Evolutionary conservation across 2,329 filamentous ascomycete species (phyloP).

Genomic region (Aspergillus ruber): DNA sequence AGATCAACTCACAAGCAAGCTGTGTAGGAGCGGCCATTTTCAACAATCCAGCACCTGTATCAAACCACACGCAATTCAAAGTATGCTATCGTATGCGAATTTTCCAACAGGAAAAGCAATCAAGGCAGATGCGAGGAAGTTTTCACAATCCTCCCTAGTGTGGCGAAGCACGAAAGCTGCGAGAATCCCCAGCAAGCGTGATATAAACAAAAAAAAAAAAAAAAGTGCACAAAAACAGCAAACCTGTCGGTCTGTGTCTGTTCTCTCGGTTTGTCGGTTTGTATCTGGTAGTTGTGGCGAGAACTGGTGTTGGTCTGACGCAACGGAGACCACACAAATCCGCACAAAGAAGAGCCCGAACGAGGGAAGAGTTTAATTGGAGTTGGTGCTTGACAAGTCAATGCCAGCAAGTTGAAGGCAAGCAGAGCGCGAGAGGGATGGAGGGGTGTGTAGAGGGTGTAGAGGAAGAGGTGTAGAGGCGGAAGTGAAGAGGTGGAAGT

Average conservation of each 20-base stretch:
- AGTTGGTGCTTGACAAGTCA: constrained; percentile 45
- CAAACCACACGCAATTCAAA: background rate
- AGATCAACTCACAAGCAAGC: constrained; percentile 64
- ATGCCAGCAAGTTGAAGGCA: constrained; percentile 39
- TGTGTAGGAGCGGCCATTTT: constrained; percentile 82
- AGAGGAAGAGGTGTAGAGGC: constrained; percentile 14
- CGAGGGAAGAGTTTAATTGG: constrained; percentile 16
- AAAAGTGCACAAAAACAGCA: background rate
- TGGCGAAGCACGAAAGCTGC: background rate
- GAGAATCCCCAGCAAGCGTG: background rate
- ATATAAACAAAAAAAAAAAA: background rate
- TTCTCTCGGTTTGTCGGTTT: too few relatives aligned
- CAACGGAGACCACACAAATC: constrained; percentile 14
- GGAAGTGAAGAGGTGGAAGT: constrained; percentile 8
- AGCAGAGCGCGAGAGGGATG: constrained; percentile 21
- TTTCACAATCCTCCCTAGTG: too few relatives aligned
- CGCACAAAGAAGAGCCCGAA: constrained; percentile 16
- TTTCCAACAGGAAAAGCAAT: background rate
- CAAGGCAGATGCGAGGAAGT: background rate
- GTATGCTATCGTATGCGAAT: background rate
- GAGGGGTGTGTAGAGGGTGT: constrained; percentile 16
- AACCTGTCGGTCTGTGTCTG: background rate
- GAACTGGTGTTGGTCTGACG: constrained; percentile 10
- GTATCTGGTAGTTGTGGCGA: too few relatives aligned
- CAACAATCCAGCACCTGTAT: constrained; percentile 7